These are phyloP conservation scores for Pholiota molesta DNA, from an alignment of 768 basidiomycete species.

Conservation along the genomic window DNA sequence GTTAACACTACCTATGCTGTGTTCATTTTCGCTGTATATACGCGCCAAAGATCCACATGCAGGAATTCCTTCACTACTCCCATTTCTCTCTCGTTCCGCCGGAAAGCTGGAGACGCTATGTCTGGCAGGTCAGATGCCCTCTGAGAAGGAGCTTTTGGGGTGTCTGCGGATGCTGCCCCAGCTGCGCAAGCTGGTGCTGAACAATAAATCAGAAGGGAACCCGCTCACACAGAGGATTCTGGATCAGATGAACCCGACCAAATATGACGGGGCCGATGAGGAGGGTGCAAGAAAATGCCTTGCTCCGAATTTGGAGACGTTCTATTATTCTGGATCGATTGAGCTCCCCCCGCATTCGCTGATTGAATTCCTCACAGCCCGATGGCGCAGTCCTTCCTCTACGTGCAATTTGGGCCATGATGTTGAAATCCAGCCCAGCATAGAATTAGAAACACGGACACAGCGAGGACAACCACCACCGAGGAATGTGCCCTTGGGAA, in stretches of 20 bases:
- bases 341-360: not conserved
- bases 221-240: not conserved
- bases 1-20: not conserved
- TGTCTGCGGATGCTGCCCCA: not conserved
- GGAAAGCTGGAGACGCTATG: not conserved
- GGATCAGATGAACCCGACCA: not conserved
- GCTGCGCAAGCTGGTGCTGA: not conserved
- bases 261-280: not conserved
- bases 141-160: not conserved
- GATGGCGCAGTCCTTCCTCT: no score
- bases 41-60: not conserved
- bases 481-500: no score
- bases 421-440: no score
- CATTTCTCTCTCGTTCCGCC: not conserved
- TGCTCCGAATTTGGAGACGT: not conserved
- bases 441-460: no score
- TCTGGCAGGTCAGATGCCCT: not conserved
- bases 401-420: no score
- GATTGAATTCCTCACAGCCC: not conserved
- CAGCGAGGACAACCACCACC: no score
- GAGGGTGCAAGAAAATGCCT: not conserved
- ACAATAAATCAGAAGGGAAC: not conserved
- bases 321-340: not conserved
- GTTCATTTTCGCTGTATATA: not conserved
- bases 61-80: not conserved